phyloP scores from a whole-genome alignment of 2,329 filamentous ascomycete species.

The Thelonectria blattea region DNA sequence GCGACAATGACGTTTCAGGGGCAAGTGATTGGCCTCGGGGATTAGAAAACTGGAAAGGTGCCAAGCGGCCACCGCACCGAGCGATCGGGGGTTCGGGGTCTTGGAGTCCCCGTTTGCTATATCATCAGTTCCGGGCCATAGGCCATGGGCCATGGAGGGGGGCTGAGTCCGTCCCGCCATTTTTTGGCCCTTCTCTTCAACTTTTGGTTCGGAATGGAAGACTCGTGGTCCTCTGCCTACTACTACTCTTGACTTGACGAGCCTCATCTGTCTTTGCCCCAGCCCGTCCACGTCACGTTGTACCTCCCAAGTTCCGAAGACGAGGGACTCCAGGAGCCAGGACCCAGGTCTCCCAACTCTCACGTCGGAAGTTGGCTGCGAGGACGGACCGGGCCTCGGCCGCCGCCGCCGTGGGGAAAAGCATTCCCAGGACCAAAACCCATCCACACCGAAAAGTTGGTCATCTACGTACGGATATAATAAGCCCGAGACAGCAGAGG shows the following conservation, averaged over 20 bases:
- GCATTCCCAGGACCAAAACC: not conserved
- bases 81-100: slow-evolving; percentile 16
- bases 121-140: not conserved
- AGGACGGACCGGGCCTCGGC: not conserved
- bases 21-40: not conserved
- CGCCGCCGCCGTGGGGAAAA: not conserved
- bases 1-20: not conserved
- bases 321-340: too few species aligned
- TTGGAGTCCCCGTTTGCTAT: slow-evolving; percentile 10
- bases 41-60: slow-evolving; percentile 1
- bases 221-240: not conserved
- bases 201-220: not conserved
- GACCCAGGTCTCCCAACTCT: too few species aligned
- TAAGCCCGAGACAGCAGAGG: not conserved
- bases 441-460: too few species aligned
- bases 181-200: not conserved
- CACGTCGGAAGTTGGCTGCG: not conserved
- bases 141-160: too few species aligned
- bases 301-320: not conserved
- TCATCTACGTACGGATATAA: not conserved
- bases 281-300: not conserved
- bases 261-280: not conserved
- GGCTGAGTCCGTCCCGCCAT: not conserved
- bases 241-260: not conserved
- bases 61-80: not conserved